A percentile compares a stretch with the other conserved stretches of the same genome.
Conservation (phyloP, 805 yeast species). For the Teunomyces pallodes region DNA sequence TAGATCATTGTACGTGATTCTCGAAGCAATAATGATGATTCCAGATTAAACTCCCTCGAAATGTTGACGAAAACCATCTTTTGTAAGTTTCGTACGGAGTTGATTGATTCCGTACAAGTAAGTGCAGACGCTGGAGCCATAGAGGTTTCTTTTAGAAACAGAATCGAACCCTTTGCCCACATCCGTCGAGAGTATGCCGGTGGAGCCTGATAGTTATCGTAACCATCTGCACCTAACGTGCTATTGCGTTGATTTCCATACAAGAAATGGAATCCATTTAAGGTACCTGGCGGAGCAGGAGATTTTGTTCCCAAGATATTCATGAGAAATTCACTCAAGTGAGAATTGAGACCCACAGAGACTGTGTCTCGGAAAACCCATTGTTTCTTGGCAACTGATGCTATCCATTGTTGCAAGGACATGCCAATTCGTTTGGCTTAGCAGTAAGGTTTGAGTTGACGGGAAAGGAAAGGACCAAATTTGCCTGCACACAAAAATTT, state of each 20-base stretch:
- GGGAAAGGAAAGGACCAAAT: background rate
- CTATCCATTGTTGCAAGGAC: conserved; percentile 16
- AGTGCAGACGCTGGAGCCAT: conserved; percentile 18
- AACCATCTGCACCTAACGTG: conserved; percentile 67
- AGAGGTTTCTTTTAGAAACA: conserved; percentile 19
- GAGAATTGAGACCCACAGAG: conserved; percentile 19
- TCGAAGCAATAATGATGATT: conserved; percentile 22
- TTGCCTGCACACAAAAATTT: background rate
- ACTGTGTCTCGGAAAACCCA: conserved; percentile 22
- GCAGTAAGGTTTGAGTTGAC: too few relatives aligned
- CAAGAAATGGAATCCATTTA: conserved; percentile 60
- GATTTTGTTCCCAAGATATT: background rate
- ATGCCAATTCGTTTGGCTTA: too few relatives aligned
- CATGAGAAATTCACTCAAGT: conserved; percentile 12
- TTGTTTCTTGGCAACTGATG: conserved; percentile 10
- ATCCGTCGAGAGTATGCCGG: conserved; percentile 54
- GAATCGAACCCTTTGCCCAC: conserved; percentile 76
- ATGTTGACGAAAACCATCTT: conserved; percentile 53
- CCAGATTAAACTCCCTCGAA: conserved; percentile 43
- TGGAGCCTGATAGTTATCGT: conserved; percentile 77
- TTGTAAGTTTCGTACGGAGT: conserved; percentile 33
- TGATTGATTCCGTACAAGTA: conserved; percentile 53
- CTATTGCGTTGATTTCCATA: conserved; percentile 59
- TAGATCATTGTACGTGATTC: conserved; percentile 67
- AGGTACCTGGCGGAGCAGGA: background rate